Evolutionary conservation across 305 asterid species (phyloP).

Genomic region (Rubia tinctorum): DNA sequence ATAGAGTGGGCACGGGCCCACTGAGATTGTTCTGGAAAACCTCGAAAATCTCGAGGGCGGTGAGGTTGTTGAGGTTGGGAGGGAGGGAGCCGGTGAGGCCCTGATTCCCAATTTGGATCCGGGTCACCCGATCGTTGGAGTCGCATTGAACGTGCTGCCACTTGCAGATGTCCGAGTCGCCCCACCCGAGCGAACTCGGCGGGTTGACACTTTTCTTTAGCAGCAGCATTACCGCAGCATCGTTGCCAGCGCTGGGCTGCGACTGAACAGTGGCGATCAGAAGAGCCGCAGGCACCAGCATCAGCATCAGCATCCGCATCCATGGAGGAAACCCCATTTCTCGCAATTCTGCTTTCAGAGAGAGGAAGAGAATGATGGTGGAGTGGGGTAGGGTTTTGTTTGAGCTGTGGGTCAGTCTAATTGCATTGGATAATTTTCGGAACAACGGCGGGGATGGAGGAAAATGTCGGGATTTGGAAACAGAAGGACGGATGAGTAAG

Average conservation of each 20-base stretch:
- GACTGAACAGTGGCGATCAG: slow-evolving; percentile 23
- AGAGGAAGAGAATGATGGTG: no score
- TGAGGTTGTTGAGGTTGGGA: slow-evolving; percentile 37
- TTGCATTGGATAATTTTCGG: background rate
- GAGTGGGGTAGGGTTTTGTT: background rate
- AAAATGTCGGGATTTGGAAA: background rate
- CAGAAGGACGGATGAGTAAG: background rate
- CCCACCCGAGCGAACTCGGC: slow-evolving; percentile 60
- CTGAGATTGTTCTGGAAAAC: slow-evolving; percentile 47
- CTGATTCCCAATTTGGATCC: slow-evolving; percentile 62
- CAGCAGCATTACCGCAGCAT: slow-evolving; percentile 65
- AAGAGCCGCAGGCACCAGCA: slow-evolving; percentile 13
- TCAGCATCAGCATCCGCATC: slow-evolving; percentile 9
- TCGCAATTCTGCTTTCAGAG: slow-evolving; percentile 13
- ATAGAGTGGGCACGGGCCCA: slow-evolving; percentile 68
- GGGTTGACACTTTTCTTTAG: slow-evolving; percentile 45
- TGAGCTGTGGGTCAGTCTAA: background rate
- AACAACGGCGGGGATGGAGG: slow-evolving; percentile 34
- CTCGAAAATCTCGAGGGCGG: slow-evolving; percentile 46
- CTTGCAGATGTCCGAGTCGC: slow-evolving; percentile 45
- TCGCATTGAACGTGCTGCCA: slow-evolving; percentile 53
- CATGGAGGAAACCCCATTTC: slow-evolving; percentile 21
- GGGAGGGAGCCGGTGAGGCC: slow-evolving; percentile 61
- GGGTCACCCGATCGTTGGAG: slow-evolving; percentile 42
- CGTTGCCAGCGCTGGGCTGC: slow-evolving; percentile 36